These are phyloP conservation scores for Tagetes patula DNA, from an alignment of 129 eudicot species.

Conservation along the genomic window DNA sequence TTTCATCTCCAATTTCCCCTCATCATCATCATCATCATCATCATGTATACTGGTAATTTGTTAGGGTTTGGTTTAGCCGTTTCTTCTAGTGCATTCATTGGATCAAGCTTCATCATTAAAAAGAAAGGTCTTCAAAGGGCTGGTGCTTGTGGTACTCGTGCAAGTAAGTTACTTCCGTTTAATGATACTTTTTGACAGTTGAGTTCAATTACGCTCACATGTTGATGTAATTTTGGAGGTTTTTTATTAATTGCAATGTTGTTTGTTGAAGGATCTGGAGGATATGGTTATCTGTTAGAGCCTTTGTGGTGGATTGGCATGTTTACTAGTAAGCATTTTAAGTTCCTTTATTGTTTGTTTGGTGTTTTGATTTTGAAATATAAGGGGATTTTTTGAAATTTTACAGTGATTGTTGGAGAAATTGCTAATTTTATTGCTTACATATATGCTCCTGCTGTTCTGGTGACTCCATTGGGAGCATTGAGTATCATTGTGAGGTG, in stretches of 20 bases:
- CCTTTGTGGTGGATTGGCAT: conserved; percentile 99
- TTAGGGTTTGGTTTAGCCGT: conserved; percentile 82
- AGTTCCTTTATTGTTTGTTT: background rate
- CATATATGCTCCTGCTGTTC: conserved; percentile 91
- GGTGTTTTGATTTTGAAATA: background rate
- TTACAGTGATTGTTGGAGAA: conserved; percentile 84
- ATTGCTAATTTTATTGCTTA: conserved; percentile 89
- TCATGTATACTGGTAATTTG: conserved; percentile 66
- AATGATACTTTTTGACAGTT: background rate
- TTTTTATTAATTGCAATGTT: conserved; percentile 8
- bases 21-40: conserved; percentile 13
- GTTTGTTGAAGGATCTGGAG: conserved; percentile 68
- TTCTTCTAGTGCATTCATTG: conserved; percentile 85
- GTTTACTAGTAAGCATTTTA: conserved; percentile 70
- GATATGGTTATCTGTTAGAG: conserved; percentile 77
- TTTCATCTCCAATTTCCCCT: conserved; percentile 10
- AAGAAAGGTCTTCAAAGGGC: conserved; percentile 93
- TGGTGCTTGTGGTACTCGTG: conserved; percentile 74
- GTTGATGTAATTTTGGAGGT: background rate
- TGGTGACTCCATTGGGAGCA: conserved; percentile 94
- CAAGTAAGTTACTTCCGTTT: conserved; percentile 44
- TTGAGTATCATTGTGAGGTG: conserved; percentile 91
- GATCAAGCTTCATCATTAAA: conserved; percentile 89
- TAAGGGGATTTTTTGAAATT: conserved; percentile 1
- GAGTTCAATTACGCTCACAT: conserved; percentile 3